Percentiles rank a stretch among this genome's conserved stretches.
phyloP scores from a whole-genome alignment of 345 rosid species.

The Brassica nigra region DNA sequence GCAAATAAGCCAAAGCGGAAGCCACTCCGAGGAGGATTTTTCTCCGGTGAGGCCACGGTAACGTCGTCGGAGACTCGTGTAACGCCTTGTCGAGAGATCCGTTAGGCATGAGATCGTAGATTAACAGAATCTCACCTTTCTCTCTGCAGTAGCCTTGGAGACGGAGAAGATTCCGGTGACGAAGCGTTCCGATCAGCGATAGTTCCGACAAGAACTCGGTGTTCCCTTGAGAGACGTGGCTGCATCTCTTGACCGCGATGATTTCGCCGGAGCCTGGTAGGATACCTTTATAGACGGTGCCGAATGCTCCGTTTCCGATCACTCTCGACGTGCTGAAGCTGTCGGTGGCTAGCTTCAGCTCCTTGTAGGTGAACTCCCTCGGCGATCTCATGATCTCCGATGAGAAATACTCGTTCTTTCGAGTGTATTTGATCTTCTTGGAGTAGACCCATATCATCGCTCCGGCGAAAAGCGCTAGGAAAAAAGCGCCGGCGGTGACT shows the following conservation, averaged over 20 bases:
- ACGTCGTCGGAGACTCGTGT: conserved; percentile 66
- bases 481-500: conserved; percentile 86
- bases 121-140: conserved; percentile 84
- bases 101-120: conserved; percentile 91
- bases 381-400: conserved; percentile 85
- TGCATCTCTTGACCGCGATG: conserved; percentile 89
- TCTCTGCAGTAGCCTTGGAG: conserved; percentile 97
- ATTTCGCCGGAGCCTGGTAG: conserved; percentile 67
- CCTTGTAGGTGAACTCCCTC: conserved; percentile 84
- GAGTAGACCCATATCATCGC: conserved; percentile 72
- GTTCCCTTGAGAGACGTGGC: conserved; percentile 85
- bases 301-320: conserved; percentile 94
- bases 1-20: conserved; percentile 88
- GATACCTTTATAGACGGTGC: conserved; percentile 88
- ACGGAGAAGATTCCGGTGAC: conserved; percentile 89
- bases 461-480: conserved; percentile 78
- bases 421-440: conserved; percentile 53
- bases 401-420: conserved; percentile 64
- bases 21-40: conserved; percentile 86
- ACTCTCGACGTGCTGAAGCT: conserved; percentile 65
- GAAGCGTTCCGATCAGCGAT: conserved; percentile 78
- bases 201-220: conserved; percentile 82
- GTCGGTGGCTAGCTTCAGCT: conserved; percentile 80
- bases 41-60: conserved; percentile 77
- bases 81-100: conserved; percentile 94